Evolutionary conservation across 768 basidiomycete species (phyloP), one percentile per base, ranked within the genome.

Genomic region (Pleurotus pulmonarius): DNA sequence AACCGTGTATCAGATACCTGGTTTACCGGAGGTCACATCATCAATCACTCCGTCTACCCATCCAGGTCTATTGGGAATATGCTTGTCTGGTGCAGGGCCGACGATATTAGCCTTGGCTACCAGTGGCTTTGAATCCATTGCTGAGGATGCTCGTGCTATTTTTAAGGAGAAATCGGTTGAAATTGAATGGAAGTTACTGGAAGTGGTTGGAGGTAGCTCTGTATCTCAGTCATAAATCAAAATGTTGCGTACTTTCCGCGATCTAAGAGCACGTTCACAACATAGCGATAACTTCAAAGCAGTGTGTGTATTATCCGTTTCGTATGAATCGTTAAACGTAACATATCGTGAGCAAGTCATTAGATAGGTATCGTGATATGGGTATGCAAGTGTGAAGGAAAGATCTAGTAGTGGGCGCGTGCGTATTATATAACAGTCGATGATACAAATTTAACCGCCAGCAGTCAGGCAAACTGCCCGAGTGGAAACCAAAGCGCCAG

Each of bases 51-150:
- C 95, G 4, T 62, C 80, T 7, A 87, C 91, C 0, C 95, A 98
- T 71, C 91, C 92, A 0, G 97, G 97, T n/a, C 76, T 99, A 3
- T 79, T 99, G 7, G 97, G 97, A 3, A 97, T 98, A 55, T 98
- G 97, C 69, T 84, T 99, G 34, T 98, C 96, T 2, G 97, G 97
- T 5, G 97, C 97, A 4, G 97, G 97, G 0, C 97, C 97, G 3
- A 98, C 97, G 4, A 97, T 98, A 59, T 82, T 99, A 59, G 97
- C 97, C 1, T 83, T 99, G 15, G 97, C 97, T 2, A 94, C 92
- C 0, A 71, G 73, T 34, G 86, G 87, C 22, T 98, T 91, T 63
- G 90, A 94, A 45, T 76, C 75, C 5, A 97, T 98, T 58, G 94
- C 92, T 3, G 82, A 87, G 62, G 88, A 88, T 61, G 94, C 92